Evolutionary conservation across 768 basidiomycete species (phyloP).

Genomic region (Tulasnella sp.): DNA sequence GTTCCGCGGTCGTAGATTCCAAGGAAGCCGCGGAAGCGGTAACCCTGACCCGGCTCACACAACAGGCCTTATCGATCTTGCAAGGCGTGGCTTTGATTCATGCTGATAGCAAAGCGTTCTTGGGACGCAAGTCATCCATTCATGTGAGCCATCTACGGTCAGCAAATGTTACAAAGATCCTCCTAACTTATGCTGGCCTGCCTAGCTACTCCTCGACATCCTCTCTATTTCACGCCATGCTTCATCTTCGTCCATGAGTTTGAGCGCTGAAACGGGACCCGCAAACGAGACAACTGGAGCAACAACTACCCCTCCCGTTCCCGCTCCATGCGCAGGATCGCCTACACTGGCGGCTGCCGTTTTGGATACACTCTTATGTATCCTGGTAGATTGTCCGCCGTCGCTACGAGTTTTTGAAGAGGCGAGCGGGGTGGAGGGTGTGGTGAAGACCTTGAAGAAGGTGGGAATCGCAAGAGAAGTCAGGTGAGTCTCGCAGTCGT

Average conservation of each 20-base stretch:
- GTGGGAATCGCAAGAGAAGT: slow-evolving; percentile 80
- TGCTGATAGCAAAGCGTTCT: slow-evolving; percentile 49
- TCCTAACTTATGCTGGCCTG: background rate
- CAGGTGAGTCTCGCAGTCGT: slow-evolving; percentile 50
- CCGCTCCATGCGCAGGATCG: slow-evolving; percentile 11
- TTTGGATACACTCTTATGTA: slow-evolving; percentile 75
- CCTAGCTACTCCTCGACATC: slow-evolving; percentile 59
- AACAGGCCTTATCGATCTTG: slow-evolving; percentile 52
- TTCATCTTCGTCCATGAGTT: slow-evolving; percentile 27
- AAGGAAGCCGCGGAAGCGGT: slow-evolving; percentile 38
- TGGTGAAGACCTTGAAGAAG: slow-evolving; percentile 82
- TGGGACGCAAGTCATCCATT: slow-evolving; percentile 55
- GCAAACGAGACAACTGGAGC: background rate
- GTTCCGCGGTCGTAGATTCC: slow-evolving; percentile 28
- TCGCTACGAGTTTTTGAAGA: slow-evolving; percentile 74
- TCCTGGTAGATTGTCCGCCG: slow-evolving; percentile 74
- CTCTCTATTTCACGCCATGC: slow-evolving; percentile 62
- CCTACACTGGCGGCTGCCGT: slow-evolving; percentile 54
- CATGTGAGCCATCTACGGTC: slow-evolving; percentile 45
- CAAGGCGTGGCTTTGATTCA: slow-evolving; percentile 73
- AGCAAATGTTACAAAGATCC: background rate
- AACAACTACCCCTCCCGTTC: background rate
- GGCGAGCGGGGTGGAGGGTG: slow-evolving; percentile 60
- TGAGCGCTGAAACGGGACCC: too few relatives aligned
- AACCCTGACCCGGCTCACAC: slow-evolving; percentile 42